These are phyloP conservation scores for Gossypium schwendimanii DNA, from an alignment of 441 rosid genomes.

Conservation along the genomic window DNA sequence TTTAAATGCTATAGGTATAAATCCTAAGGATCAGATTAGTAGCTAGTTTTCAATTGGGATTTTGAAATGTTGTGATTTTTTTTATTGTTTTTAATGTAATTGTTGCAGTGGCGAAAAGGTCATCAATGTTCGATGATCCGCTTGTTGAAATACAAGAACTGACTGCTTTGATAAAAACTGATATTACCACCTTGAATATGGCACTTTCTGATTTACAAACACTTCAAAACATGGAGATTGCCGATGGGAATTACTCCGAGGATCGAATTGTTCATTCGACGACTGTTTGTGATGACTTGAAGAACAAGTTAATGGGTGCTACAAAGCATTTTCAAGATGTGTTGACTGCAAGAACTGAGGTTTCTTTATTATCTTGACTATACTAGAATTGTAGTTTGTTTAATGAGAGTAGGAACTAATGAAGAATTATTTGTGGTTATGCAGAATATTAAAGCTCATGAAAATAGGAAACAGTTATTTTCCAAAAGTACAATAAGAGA, in stretches of 20 bases:
- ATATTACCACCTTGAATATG: slow-evolving; percentile 56
- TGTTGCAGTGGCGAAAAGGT: slow-evolving; percentile 62
- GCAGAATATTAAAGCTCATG: slow-evolving; percentile 92
- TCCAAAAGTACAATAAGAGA: slow-evolving; percentile 64
- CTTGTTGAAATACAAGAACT: slow-evolving; percentile 73
- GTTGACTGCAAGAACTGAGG: slow-evolving; percentile 80
- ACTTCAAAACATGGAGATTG: slow-evolving; percentile 73
- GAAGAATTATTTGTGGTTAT: neutral
- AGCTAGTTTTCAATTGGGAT: neutral
- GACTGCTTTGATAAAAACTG: slow-evolving; percentile 72
- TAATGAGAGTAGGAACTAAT: neutral
- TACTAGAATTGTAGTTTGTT: neutral
- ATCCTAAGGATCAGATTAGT: slow-evolving; percentile 6
- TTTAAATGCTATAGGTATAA: neutral
- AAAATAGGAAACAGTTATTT: slow-evolving; percentile 70
- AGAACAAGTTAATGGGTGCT: slow-evolving; percentile 73
- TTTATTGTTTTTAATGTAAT: neutral
- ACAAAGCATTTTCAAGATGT: slow-evolving; percentile 76
- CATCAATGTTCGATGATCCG: slow-evolving; percentile 88
- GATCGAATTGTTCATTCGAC: slow-evolving; percentile 72
- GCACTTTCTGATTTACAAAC: slow-evolving; percentile 81
- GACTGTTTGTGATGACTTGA: slow-evolving; percentile 75
- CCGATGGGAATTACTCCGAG: slow-evolving; percentile 62
- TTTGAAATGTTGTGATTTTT: neutral
- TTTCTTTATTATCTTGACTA: slow-evolving; percentile 1